Base-by-base conservation (phyloP, 1,284 basidiomycete genomes). In the Cronartium quercuum region DNA sequence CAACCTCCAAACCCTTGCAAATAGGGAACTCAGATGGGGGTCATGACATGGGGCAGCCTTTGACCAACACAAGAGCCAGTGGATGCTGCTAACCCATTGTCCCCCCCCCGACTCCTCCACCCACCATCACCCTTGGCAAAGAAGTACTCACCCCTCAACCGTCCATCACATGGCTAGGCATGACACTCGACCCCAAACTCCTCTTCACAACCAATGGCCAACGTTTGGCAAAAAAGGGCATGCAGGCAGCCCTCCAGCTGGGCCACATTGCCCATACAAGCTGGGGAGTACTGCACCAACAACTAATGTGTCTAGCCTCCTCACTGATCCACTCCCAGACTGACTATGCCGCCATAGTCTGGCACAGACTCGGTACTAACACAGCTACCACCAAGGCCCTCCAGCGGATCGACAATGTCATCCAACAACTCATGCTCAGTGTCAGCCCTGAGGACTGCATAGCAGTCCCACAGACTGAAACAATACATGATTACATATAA, bases 131-230 rank as follows among this genome's bases (percentile, higher is more conserved):
- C 47, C 15, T 21, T 3, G 47, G 24, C 10, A 51, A 21, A 51
- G 24, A 51, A 51, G 3, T 0, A 10, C 44, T 68, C 7, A 37
- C 13, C 2, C 55, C 55, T 5, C 34, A 3, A 10, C 12, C 10
- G 18, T 18, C 40, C 7, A 38, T 42, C 4, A 68, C 55, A 57
- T 68, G 66, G 66, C 35, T 68, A 38, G 66, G 66, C 15, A 37
- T 57, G 6, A 40, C n/a, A 41, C 18, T 70, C 2, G 61, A 64
- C 44, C 38, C 9, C 24, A 62, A 70, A n/a, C 61, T 70, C 18
- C 44, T 29, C 24, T 70, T 70, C 37, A 70, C 62, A 40, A 38
- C 7, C 12, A 57, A 61, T 2, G 38, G 41, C 24, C 38, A 24
- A 2, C 44, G 42, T n/a, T 21, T 57, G 6, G 12, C 41, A 15